Evolutionary conservation across 2,329 filamentous ascomycete species (phyloP).

Genomic region (Knufia fluminis): DNA sequence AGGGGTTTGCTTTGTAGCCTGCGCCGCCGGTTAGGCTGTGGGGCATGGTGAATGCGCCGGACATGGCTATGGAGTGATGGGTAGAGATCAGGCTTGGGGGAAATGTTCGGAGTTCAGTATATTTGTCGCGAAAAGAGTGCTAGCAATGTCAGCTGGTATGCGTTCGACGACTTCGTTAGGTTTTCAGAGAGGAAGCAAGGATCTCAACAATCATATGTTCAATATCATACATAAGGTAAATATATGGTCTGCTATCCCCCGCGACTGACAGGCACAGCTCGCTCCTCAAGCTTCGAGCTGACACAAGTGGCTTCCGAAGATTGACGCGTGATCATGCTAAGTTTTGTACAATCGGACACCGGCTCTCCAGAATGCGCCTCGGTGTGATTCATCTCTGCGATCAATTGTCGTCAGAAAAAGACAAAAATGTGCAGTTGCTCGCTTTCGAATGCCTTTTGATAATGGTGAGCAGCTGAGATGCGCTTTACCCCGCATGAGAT

Average conservation of each 20-base stretch:
- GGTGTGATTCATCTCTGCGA: background rate
- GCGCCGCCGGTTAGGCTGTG: conserved; percentile 21
- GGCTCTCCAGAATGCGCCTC: background rate
- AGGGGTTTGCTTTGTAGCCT: conserved; percentile 22
- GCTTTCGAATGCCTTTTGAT: background rate
- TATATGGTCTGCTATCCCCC: background rate
- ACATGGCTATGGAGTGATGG: conserved; percentile 12
- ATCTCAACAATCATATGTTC: background rate
- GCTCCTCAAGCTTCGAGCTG: too few relatives aligned
- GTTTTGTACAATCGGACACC: background rate
- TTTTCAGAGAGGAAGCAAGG: too few relatives aligned
- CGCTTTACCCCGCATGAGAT: background rate
- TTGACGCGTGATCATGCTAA: background rate
- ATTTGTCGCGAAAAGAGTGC: too few relatives aligned
- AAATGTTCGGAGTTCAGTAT: too few relatives aligned
- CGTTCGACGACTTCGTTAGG: too few relatives aligned
- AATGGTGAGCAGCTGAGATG: background rate
- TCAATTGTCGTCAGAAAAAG: background rate
- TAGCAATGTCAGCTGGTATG: too few relatives aligned
- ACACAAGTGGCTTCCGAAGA: background rate
- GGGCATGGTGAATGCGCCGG: conserved; percentile 22
- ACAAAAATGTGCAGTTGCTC: background rate
- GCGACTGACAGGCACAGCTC: too few relatives aligned
- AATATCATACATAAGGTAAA: background rate
- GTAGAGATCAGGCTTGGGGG: background rate